These are phyloP conservation scores for Corymbia citriodora DNA, from an alignment of 441 rosid genomes.

Conservation along the genomic window DNA sequence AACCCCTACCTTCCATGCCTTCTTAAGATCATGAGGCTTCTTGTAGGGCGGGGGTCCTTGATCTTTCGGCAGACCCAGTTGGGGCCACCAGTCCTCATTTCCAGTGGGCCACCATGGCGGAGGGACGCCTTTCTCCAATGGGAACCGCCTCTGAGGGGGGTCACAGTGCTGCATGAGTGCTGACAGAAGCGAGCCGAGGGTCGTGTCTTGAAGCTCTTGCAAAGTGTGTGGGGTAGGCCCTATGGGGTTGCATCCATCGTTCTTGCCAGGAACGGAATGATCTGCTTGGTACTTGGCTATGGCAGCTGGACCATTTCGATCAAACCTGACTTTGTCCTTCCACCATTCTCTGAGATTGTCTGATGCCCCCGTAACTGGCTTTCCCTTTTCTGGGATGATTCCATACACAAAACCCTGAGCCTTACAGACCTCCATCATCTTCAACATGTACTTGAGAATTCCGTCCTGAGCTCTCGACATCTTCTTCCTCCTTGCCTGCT, in stretches of 20 bases:
- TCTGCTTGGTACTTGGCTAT: constrained; percentile 17
- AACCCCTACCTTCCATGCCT: constrained; percentile 19
- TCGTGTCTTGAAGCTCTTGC: constrained; percentile 20
- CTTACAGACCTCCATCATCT: constrained; percentile 20
- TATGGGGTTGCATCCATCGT: constrained; percentile 5
- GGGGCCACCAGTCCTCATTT: constrained; percentile 18
- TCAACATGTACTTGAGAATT: constrained; percentile 17
- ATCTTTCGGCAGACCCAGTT: constrained; percentile 13
- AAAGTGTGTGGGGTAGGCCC: constrained; percentile 16
- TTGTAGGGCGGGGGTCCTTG: constrained; percentile 16
- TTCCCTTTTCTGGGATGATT: constrained; percentile 17
- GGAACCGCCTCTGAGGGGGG: constrained; percentile 18
- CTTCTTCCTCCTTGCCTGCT: constrained; percentile 21
- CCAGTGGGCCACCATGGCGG: constrained; percentile 20
- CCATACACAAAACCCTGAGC: constrained; percentile 18
- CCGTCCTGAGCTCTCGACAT: constrained; percentile 18
- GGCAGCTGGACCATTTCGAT: constrained; percentile 13
- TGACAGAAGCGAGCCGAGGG: constrained; percentile 12
- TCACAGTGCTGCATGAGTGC: constrained; percentile 23
- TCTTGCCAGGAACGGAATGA: constrained; percentile 9
- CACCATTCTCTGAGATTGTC: constrained; percentile 20
- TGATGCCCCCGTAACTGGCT: constrained; percentile 15
- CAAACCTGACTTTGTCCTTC: constrained; percentile 20
- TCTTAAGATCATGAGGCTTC: constrained; percentile 17
- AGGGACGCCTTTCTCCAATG: constrained; percentile 11